phyloP scores from a whole-genome alignment of 2,329 filamentous ascomycete species.

The Coniochaeta sp. region DNA sequence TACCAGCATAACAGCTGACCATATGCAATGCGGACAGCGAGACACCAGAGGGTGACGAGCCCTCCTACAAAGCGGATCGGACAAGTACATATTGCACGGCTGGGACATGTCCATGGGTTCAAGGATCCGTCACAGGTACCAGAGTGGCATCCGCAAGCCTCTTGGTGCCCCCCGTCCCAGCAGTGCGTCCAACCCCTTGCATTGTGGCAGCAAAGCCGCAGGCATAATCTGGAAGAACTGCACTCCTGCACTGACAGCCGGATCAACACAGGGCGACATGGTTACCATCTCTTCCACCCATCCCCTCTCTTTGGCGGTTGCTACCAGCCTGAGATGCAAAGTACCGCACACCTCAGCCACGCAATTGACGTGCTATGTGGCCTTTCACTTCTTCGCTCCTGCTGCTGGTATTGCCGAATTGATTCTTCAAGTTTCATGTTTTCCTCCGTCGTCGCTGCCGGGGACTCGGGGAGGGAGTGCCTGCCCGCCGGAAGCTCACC shows the following conservation, averaged over 20 bases:
- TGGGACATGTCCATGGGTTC: background rate
- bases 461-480: background rate
- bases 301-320: background rate
- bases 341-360: background rate
- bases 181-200: constrained; percentile 9
- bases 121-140: background rate
- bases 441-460: background rate
- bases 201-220: constrained; percentile 5
- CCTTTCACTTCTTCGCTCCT: background rate
- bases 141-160: background rate
- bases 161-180: constrained; percentile 3
- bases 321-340: background rate
- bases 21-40: background rate
- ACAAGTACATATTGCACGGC: background rate
- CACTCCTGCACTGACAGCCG: constrained; percentile 2
- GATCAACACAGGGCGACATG: background rate
- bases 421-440: background rate
- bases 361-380: background rate
- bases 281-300: background rate
- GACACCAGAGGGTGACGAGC: background rate
- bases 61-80: background rate
- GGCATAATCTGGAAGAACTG: constrained; percentile 6
- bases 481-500: background rate
- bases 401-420: background rate
- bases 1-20: background rate